These are phyloP conservation scores for Teunomyces lycoperdinae DNA, from an alignment of 805 yeast genomes.

Conservation along the genomic window DNA sequence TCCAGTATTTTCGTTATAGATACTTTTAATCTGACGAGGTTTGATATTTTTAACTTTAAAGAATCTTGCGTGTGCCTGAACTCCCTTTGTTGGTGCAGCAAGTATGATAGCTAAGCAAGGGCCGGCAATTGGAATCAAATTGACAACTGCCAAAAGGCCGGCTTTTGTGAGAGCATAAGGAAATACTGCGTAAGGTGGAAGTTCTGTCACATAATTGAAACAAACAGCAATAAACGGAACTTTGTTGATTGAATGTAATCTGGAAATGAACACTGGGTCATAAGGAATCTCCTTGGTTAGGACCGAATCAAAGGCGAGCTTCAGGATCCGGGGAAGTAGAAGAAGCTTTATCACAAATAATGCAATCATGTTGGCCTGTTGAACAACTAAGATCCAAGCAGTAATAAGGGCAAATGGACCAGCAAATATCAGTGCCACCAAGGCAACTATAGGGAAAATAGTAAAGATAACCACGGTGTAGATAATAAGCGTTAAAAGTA, in stretches of 20 bases:
- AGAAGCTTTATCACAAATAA: constrained; percentile 39
- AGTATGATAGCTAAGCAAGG: constrained; percentile 50
- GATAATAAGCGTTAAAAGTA: constrained; percentile 35
- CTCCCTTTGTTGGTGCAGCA: constrained; percentile 55
- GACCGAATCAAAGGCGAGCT: constrained; percentile 47
- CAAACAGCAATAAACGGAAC: constrained; percentile 30
- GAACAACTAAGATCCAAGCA: constrained; percentile 44
- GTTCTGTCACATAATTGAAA: constrained; percentile 23
- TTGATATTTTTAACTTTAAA: constrained; percentile 53
- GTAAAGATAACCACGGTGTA: constrained; percentile 33
- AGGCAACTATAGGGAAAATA: constrained; percentile 46
- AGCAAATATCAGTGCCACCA: constrained; percentile 37
- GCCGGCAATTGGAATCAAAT: constrained; percentile 57
- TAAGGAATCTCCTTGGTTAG: constrained; percentile 45
- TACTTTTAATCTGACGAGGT: constrained; percentile 36
- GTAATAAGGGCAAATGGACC: constrained; percentile 53
- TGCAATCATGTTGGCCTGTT: constrained; percentile 41
- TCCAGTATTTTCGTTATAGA: constrained; percentile 35
- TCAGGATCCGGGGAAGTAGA: constrained; percentile 48
- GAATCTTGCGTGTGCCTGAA: constrained; percentile 52
- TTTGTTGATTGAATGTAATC: constrained; percentile 27
- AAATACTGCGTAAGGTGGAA: constrained; percentile 37
- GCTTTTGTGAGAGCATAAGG: constrained; percentile 42
- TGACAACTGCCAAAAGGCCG: constrained; percentile 33
- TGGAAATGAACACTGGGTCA: constrained; percentile 41